Percentiles rank a stretch among this genome's conserved stretches.
These are phyloP conservation scores for Jamesozyma lodderae DNA, from an alignment of 805 yeast species.

Conservation along the genomic window DNA sequence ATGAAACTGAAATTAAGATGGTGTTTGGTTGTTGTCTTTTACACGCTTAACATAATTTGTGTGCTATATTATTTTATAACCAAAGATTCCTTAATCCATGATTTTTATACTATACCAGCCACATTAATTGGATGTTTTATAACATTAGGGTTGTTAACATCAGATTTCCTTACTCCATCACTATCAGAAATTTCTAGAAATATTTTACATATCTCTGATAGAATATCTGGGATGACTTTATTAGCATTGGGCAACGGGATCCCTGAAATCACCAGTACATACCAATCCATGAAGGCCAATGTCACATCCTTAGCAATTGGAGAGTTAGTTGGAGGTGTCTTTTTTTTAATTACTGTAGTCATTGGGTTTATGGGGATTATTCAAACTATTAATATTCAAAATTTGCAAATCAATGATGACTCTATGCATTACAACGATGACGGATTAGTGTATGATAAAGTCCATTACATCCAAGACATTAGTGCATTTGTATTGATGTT, in stretches of 20 bases:
- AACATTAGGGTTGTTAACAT: conserved; percentile 68
- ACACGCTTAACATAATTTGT: conserved; percentile 4
- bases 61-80: not conserved
- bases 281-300: conserved; percentile 66
- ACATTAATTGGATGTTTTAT: conserved; percentile 40
- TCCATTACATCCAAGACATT: conserved; percentile 52
- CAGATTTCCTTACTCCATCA: conserved; percentile 76
- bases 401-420: not conserved
- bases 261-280: conserved; percentile 82
- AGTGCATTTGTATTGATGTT: conserved; percentile 46
- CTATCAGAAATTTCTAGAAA: conserved; percentile 52
- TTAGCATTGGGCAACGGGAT: conserved; percentile 89
- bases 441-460: conserved; percentile 26
- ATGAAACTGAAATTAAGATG: not conserved
- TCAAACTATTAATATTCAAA: conserved; percentile 1
- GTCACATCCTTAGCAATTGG: conserved; percentile 76
- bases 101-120: conserved; percentile 14
- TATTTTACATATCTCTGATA: conserved; percentile 56
- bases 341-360: conserved; percentile 71
- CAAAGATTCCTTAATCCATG: not conserved
- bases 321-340: conserved; percentile 84
- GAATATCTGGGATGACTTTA: conserved; percentile 76
- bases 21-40: conserved; percentile 4
- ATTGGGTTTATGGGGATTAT: conserved; percentile 66
- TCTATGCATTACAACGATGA: not conserved